Percentiles rank a stretch among this genome's conserved stretches.
Evolutionary conservation across 768 basidiomycete genomes (phyloP).

Genomic region (Mycena epipterygia): DNA sequence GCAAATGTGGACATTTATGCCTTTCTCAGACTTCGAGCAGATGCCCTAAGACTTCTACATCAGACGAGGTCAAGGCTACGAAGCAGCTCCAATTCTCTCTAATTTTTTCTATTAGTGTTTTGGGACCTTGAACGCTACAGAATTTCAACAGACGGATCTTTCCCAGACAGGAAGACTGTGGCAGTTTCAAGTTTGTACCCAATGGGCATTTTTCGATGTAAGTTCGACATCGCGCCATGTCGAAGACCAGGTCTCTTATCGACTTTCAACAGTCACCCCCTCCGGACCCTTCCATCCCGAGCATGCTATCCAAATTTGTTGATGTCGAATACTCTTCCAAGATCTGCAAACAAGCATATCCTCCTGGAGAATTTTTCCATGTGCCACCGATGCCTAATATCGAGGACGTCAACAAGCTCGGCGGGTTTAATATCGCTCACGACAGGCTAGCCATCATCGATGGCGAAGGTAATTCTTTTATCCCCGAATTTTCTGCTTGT

Average conservation of each 20-base stretch:
- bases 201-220: slow-evolving; percentile 96
- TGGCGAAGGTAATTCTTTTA: slow-evolving; percentile 25
- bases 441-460: slow-evolving; percentile 31
- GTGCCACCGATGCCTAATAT: slow-evolving; percentile 26
- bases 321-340: slow-evolving; percentile 53
- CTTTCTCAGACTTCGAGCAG: slow-evolving; percentile 24
- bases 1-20: slow-evolving; percentile 3
- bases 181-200: slow-evolving; percentile 92
- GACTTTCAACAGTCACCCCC: slow-evolving; percentile 6
- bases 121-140: slow-evolving; percentile 79
- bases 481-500: slow-evolving; percentile 3
- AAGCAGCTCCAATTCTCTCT: slow-evolving; percentile 18
- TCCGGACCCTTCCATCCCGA: slow-evolving; percentile 45
- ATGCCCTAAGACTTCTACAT: slow-evolving; percentile 22
- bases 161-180: slow-evolving; percentile 87
- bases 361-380: slow-evolving; percentile 26
- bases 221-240: slow-evolving; percentile 37
- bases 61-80: slow-evolving; percentile 26
- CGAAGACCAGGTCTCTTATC: slow-evolving; percentile 12
- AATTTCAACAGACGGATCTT: slow-evolving; percentile 73
- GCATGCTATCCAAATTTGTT: slow-evolving; percentile 76
- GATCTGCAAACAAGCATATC: slow-evolving; percentile 31
- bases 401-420: slow-evolving; percentile 29
- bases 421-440: slow-evolving; percentile 31
- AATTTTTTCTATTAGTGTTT: slow-evolving; percentile 73